Conservation (phyloP, 2,329 filamentous ascomycete genomes). For the Alternaria sp. region DNA sequence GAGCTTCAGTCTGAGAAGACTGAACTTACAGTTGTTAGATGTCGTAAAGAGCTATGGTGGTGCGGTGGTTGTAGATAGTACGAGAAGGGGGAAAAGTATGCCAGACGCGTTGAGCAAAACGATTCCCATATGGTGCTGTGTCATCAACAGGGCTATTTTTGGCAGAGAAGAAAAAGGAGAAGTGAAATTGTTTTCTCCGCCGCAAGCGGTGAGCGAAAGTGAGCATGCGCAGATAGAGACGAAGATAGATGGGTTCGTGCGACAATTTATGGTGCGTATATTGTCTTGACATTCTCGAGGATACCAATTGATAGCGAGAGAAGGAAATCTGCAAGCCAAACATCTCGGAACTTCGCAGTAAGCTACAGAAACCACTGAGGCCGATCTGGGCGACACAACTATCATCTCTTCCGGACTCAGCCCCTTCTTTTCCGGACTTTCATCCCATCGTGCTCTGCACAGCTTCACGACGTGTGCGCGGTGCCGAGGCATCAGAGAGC, state of each 20-base stretch:
- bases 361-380: slow-evolving; percentile 75
- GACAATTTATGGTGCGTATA: slow-evolving; percentile 55
- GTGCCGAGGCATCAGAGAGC: slow-evolving; percentile 73
- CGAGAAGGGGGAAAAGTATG: slow-evolving; percentile 91
- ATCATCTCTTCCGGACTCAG: slow-evolving; percentile 60
- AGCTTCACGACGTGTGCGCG: slow-evolving; percentile 75
- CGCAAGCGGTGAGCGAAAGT: slow-evolving; percentile 74
- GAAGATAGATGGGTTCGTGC: slow-evolving; percentile 66
- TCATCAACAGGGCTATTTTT: slow-evolving; percentile 83
- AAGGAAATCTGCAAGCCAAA: slow-evolving; percentile 68
- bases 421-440: slow-evolving; percentile 64
- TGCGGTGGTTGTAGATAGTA: slow-evolving; percentile 92
- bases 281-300: neutral
- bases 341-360: slow-evolving; percentile 61
- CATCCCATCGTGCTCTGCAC: slow-evolving; percentile 86
- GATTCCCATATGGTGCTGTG: slow-evolving; percentile 90
- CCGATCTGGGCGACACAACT: slow-evolving; percentile 83
- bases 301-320: slow-evolving; percentile 1
- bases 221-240: slow-evolving; percentile 81
- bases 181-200: slow-evolving; percentile 71
- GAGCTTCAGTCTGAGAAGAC: slow-evolving; percentile 83
- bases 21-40: slow-evolving; percentile 84
- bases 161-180: slow-evolving; percentile 59
- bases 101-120: slow-evolving; percentile 95
- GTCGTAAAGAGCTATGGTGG: slow-evolving; percentile 73